Base-by-base conservation (phyloP, 139 green algal species). In the Volvox reticuliferus region DNA sequence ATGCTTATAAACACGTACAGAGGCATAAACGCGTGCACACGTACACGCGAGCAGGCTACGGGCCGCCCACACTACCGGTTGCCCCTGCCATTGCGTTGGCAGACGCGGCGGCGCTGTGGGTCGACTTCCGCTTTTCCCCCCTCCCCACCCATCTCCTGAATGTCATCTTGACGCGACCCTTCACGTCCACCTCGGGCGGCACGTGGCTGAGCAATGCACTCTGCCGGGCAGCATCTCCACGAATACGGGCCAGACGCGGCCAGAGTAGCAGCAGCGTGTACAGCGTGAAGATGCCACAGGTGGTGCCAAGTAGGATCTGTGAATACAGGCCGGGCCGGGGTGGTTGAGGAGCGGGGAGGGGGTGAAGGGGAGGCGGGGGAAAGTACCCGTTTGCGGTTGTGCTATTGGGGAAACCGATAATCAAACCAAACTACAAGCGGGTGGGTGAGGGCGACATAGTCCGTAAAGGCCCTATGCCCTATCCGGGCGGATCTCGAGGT, bases 161-260 rank as follows among this genome's bases (percentile, higher is more conserved):
- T n/a, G n/a, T n/a, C n/a, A n/a, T n/a, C n/a, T n/a, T n/a, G n/a
- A n/a, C n/a, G n/a, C n/a, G n/a, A n/a, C n/a, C n/a, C n/a, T 28
- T 30, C 2, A 88, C 79, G 61, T 91, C 88, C 88, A 91, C 35
- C 88, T 91, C 88, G 1, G 82, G 28, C 0, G 88, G 88, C 36
- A 87, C 79, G 79, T 88, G 88, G 67, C 79, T 88, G 18, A 91
- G 88, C 63, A 91, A 36, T 1, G 82, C 82, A 62, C 82, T 37
- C 63, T 88, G 82, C 1, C 89, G 20, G 1, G 50, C 12, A 24
- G 81, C 81, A n/a, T 92, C 81, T 1, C 13, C 30, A 24, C 35
- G 67, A 26, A 89, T 32, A 21, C 67, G 63, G 12, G 28, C 0
- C 69, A 85, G 68, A 55, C 82, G 81, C 33, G 89, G 89, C 80